Conservation (phyloP, 805 yeast genomes). For the Cyberlindnera amylophila region DNA sequence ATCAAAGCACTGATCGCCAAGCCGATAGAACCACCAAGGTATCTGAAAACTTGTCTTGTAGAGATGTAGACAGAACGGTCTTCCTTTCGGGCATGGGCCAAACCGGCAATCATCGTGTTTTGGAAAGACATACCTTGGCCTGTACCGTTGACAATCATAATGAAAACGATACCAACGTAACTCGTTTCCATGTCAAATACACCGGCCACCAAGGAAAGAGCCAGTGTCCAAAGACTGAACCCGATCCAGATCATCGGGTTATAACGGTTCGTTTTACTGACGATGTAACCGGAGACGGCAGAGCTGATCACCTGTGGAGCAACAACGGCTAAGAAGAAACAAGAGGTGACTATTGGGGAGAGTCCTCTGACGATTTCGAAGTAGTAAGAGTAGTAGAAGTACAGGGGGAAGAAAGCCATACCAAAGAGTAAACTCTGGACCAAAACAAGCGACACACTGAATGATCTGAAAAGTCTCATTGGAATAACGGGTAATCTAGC, state of each 20-base stretch:
- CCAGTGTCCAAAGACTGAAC: constrained; percentile 17
- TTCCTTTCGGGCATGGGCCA: constrained; percentile 48
- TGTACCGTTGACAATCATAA: constrained; percentile 35
- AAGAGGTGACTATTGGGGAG: constrained; percentile 15
- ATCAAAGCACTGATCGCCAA: constrained; percentile 37
- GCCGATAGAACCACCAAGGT: constrained; percentile 62
- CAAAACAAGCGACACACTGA: constrained; percentile 33
- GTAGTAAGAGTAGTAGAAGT: constrained; percentile 47
- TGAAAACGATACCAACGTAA: constrained; percentile 34
- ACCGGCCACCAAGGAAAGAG: constrained; percentile 12
- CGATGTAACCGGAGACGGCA: constrained; percentile 17
- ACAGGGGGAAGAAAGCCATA: constrained; percentile 41
- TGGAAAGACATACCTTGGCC: constrained; percentile 31
- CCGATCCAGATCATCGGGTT: constrained; percentile 20
- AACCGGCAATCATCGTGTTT: constrained; percentile 18
- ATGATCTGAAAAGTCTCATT: constrained; percentile 37
- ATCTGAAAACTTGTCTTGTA: constrained; percentile 51
- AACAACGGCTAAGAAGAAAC: constrained; percentile 18
- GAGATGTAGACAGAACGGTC: constrained; percentile 60
- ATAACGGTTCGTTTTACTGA: constrained; percentile 14
- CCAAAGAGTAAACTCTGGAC: constrained; percentile 46
- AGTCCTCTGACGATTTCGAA: constrained; percentile 19
- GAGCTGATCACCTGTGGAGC: constrained; percentile 14
- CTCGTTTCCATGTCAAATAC: constrained; percentile 9
- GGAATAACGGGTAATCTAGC: constrained; percentile 55